Evolutionary conservation across 768 basidiomycete genomes (phyloP).

Genomic region (Phanerochaete carnosa): DNA sequence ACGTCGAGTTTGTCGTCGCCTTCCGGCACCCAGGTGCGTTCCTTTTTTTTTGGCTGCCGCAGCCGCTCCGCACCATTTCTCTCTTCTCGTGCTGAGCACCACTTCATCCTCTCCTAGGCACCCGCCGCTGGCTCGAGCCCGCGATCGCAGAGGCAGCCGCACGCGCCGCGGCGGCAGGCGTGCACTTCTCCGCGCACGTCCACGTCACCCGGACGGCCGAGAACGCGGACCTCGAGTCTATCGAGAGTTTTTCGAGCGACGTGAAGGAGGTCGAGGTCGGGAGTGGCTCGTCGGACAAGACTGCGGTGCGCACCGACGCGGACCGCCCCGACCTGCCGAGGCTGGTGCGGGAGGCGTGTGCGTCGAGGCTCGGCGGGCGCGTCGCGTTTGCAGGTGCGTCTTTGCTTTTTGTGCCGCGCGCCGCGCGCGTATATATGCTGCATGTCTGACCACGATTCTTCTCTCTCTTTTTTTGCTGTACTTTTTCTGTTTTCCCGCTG

Average conservation of each 20-base stretch:
- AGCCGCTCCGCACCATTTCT: too few species aligned
- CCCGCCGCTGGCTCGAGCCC: conserved; percentile 20
- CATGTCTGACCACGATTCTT: too few species aligned
- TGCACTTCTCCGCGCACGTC: neutral
- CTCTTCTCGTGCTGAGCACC: neutral
- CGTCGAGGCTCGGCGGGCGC: conserved; percentile 13
- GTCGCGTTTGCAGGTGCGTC: conserved; percentile 27
- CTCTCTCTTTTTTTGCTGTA: too few species aligned
- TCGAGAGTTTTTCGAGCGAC: conserved; percentile 1
- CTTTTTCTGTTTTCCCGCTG: neutral
- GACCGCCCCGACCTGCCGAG: conserved; percentile 12
- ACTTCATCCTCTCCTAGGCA: conserved; percentile 8
- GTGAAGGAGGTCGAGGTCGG: conserved; percentile 1
- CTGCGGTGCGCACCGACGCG: neutral
- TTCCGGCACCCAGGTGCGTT: conserved; percentile 18
- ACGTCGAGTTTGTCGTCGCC: conserved; percentile 23
- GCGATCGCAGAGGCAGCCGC: conserved; percentile 9
- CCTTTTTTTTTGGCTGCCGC: too few species aligned
- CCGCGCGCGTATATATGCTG: neutral
- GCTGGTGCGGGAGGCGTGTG: conserved; percentile 17
- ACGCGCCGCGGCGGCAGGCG: conserved; percentile 7
- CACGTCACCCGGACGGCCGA: neutral
- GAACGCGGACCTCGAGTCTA: neutral
- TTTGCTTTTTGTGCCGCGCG: neutral
- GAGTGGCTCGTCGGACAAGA: neutral